Evolutionary conservation across 2,329 filamentous ascomycete species (phyloP), one percentile per base, ranked within the genome.

Genomic region (Colletotrichum sidae): DNA sequence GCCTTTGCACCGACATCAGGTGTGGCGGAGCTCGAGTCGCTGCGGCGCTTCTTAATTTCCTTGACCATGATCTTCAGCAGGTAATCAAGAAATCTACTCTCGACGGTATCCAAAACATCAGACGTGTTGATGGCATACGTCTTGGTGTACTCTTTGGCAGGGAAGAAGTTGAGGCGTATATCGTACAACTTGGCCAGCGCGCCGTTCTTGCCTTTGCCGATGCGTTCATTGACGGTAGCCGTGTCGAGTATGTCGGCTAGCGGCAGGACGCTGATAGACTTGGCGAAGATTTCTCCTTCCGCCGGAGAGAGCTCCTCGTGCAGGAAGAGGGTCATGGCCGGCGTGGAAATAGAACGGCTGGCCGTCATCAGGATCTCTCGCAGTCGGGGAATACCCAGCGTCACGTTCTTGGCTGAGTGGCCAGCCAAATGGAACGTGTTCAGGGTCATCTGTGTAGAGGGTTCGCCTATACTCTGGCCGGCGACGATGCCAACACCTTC

Each of bases 401-500:
- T 99, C 75, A 99, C 96, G 86, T 99, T 99, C 85, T 97, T 98
- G 37, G 96, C 91, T 17, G 96, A 94, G 83, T 98, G 95, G 74
- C 96, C 96, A 78, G 96, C 96, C 87, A 99, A 92, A 86, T 99
- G 96, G 88, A 99, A 99, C 35, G 96, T 99, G 81, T 99, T 99
- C 60, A 99, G 83, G 8, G 96, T 99, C 96, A 99, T 99, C 78
- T 99, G 96, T 10, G 96, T 99, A 2, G 94, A 97, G 8, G 96
- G 96, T 76, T 99, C 96, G 75, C 96, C 96, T 46, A 99, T 90
- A 38, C 95, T 98, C 79, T 99, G 96, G 9, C 94, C 94, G 55
- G 96, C 96, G 65, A 99, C 93, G 68, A 99, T 96, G 70, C 96
- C 96, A 34, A 99, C 94, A 34, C 96, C 95, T 81, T 99, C 96